Percentiles rank a stretch among this genome's conserved stretches.
Conservation (phyloP, 495 filamentous ascomycete genomes). For the Physcia stellaris region DNA sequence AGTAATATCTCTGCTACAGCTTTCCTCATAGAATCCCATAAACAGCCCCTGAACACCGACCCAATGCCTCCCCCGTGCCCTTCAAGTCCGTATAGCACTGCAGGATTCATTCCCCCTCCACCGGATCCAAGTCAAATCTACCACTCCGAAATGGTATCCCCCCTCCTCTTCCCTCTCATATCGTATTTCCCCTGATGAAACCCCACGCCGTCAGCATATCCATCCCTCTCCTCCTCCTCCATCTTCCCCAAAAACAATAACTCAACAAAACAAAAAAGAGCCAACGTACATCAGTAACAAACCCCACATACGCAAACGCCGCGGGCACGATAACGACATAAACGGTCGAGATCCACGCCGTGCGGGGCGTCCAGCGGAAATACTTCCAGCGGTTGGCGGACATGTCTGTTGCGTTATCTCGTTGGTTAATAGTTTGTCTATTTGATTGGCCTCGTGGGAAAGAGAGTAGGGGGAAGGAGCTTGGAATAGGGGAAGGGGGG, state of each 20-base stretch:
- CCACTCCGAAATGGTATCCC: slow-evolving; percentile 65
- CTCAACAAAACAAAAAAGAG: background rate
- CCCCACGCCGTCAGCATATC: slow-evolving; percentile 1
- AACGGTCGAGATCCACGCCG: slow-evolving; percentile 60
- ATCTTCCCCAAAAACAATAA: background rate
- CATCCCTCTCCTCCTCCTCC: background rate
- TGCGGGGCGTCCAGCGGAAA: slow-evolving; percentile 83
- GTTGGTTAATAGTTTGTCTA: slow-evolving; percentile 15
- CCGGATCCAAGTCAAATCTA: slow-evolving; percentile 22
- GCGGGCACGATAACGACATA: slow-evolving; percentile 60
- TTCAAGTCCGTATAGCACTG: too few relatives aligned
- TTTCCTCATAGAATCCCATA: background rate
- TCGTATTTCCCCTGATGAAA: slow-evolving; percentile 65
- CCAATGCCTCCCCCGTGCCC: slow-evolving; percentile 2
- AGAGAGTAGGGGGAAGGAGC: background rate
- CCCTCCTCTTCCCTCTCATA: slow-evolving; percentile 72
- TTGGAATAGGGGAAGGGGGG: too few relatives aligned
- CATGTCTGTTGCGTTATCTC: slow-evolving; percentile 46
- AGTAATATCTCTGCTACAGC: too few relatives aligned
- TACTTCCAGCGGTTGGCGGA: slow-evolving; percentile 77
- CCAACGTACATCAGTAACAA: slow-evolving; percentile 64
- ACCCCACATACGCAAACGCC: slow-evolving; percentile 54
- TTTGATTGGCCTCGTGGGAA: background rate
- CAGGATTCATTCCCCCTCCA: background rate
- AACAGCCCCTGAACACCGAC: background rate